Evolutionary conservation across 805 yeast genomes (phyloP).

Genomic region (Hanseniaspora occidentalis): DNA sequence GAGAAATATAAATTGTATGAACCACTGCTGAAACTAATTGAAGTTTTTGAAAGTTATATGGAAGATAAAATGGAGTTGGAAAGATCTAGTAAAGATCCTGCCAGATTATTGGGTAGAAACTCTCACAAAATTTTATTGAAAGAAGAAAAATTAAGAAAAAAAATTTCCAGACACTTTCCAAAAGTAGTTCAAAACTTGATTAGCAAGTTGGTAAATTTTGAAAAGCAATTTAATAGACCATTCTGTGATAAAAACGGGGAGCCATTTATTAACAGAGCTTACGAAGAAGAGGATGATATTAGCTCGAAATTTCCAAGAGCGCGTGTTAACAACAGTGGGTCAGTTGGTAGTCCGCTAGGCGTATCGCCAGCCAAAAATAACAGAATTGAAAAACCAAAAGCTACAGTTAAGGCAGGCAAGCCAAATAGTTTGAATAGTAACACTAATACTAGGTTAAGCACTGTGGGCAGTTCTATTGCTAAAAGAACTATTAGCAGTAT

Average conservation of each 20-base stretch:
- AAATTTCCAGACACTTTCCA: constrained; percentile 58
- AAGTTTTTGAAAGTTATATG: constrained; percentile 41
- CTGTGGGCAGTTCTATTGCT: not conserved
- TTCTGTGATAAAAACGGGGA: constrained; percentile 14
- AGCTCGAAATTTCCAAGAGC: constrained; percentile 22
- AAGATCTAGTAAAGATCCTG: constrained; percentile 66
- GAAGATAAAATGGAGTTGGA: constrained; percentile 51
- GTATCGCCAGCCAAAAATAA: not conserved
- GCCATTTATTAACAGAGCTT: constrained; percentile 18
- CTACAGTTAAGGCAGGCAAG: no score
- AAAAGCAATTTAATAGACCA: constrained; percentile 27
- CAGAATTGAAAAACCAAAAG: not conserved
- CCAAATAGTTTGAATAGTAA: no score
- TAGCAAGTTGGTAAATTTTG: constrained; percentile 35
- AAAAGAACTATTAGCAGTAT: not conserved
- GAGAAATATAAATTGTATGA: constrained; percentile 36
- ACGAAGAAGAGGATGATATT: constrained; percentile 22
- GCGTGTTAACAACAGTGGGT: constrained; percentile 9
- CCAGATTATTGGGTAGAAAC: constrained; percentile 60
- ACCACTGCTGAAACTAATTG: constrained; percentile 44
- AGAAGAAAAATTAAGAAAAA: constrained; percentile 69
- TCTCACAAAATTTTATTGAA: constrained; percentile 66
- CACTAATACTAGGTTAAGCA: no score
- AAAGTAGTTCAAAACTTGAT: constrained; percentile 40
- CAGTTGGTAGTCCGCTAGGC: no score